phyloP scores from a whole-genome alignment of 2,329 filamentous ascomycete species.

The Fusarium nematophilum region DNA sequence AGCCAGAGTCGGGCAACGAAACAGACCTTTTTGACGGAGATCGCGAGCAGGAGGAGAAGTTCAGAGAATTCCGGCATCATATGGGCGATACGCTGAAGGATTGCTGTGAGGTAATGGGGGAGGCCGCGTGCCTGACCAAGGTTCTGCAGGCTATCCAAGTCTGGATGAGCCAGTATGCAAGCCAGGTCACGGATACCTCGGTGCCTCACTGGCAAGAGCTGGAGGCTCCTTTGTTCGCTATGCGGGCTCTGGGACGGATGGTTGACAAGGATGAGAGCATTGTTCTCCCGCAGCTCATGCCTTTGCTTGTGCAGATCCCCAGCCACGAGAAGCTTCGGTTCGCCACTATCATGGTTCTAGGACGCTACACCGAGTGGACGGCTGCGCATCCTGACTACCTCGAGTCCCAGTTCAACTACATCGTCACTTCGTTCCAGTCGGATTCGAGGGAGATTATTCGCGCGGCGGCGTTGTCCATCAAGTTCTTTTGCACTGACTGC shows the following conservation, averaged over 20 bases:
- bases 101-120: slow-evolving; percentile 94
- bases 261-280: slow-evolving; percentile 88
- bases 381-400: slow-evolving; percentile 92
- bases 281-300: slow-evolving; percentile 91
- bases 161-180: slow-evolving; percentile 87
- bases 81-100: slow-evolving; percentile 99
- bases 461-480: slow-evolving; percentile 92
- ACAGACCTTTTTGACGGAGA: slow-evolving; percentile 94
- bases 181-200: slow-evolving; percentile 76
- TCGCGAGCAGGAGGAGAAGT: slow-evolving; percentile 94
- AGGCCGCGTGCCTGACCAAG: slow-evolving; percentile 90
- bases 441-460: slow-evolving; percentile 90
- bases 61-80: slow-evolving; percentile 93
- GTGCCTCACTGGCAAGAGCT: slow-evolving; percentile 97
- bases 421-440: slow-evolving; percentile 91
- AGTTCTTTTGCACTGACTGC: slow-evolving; percentile 97
- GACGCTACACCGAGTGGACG: slow-evolving; percentile 98
- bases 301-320: slow-evolving; percentile 91
- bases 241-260: slow-evolving; percentile 97
- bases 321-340: slow-evolving; percentile 98
- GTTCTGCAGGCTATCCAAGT: slow-evolving; percentile 85
- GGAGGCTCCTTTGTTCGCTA: slow-evolving; percentile 92
- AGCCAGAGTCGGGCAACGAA: slow-evolving; percentile 77
- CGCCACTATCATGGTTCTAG: slow-evolving; percentile 97
- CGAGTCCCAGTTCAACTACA: slow-evolving; percentile 93